Evolutionary conservation across 2,329 filamentous ascomycete species (phyloP).

Genomic region (Ophiocordyceps robertsii): DNA sequence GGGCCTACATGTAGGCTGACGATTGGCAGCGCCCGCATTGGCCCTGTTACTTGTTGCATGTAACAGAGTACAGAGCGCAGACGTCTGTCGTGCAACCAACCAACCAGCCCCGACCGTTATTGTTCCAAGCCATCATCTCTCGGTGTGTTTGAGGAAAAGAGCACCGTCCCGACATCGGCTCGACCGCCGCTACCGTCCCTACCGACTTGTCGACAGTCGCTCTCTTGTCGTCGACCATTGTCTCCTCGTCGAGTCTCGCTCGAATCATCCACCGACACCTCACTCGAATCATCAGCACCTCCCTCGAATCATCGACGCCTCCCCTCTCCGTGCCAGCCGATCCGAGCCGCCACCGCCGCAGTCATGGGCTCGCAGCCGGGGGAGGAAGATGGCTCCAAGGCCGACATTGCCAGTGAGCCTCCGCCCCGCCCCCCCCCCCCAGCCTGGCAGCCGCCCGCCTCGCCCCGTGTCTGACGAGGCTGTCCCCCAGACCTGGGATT

Average conservation of each 20-base stretch:
- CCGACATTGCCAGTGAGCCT: slow-evolving; percentile 12
- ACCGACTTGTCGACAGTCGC: too few species aligned
- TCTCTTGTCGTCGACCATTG: too few species aligned
- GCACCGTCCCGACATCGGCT: too few species aligned
- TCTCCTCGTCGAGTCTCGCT: too few species aligned
- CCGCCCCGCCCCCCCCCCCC: not conserved
- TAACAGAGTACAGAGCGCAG: too few species aligned
- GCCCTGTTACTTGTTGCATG: not conserved
- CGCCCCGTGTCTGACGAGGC: not conserved
- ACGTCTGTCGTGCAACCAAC: too few species aligned
- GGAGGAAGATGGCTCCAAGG: slow-evolving; percentile 2
- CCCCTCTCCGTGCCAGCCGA: not conserved
- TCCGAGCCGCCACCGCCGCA: not conserved
- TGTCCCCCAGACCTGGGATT: slow-evolving; percentile 17
- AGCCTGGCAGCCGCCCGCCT: too few species aligned
- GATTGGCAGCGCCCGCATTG: not conserved
- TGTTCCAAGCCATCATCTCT: too few species aligned
- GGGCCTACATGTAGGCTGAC: not conserved
- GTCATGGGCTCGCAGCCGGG: slow-evolving; percentile 1
- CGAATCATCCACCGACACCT: not conserved
- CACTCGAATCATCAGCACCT: too few species aligned
- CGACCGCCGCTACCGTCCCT: too few species aligned
- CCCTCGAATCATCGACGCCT: not conserved
- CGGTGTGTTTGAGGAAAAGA: too few species aligned
- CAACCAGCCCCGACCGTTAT: too few species aligned